Conservation (phyloP, 73 alveolate genomes). For the Urostyla sp. region DNA sequence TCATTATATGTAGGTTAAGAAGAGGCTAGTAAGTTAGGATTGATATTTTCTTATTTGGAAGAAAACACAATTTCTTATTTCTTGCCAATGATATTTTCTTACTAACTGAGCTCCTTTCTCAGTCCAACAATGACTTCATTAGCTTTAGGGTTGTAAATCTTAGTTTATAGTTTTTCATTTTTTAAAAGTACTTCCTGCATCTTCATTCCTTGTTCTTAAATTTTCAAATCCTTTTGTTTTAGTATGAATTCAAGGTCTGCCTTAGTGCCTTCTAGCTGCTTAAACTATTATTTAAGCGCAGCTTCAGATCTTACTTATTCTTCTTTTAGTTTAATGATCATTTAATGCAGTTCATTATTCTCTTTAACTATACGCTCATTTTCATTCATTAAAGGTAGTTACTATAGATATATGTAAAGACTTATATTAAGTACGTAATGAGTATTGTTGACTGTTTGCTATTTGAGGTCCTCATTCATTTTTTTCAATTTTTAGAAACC, state of each 20-base stretch:
- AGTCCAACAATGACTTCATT: conserved; percentile 45
- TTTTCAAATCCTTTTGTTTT: conserved; percentile 51
- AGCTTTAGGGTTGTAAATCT: conserved; percentile 48
- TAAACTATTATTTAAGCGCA: conserved; percentile 72
- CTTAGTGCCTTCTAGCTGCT: conserved; percentile 67
- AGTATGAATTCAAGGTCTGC: conserved; percentile 68
- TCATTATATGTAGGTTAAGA: background rate
- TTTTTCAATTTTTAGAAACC: conserved; percentile 94
- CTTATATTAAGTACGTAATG: background rate
- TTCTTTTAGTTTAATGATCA: conserved; percentile 92
- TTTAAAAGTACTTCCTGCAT: conserved; percentile 29
- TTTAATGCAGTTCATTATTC: conserved; percentile 94
- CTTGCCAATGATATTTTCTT: conserved; percentile 38
- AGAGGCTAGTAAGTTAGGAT: background rate
- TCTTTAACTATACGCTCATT: conserved; percentile 94
- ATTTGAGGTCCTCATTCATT: conserved; percentile 80
- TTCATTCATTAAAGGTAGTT: conserved; percentile 93
- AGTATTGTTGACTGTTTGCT: conserved; percentile 41
- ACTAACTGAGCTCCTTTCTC: conserved; percentile 16
- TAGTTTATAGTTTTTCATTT: conserved; percentile 55
- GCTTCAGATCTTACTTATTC: conserved; percentile 76
- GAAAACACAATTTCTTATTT: conserved; percentile 27
- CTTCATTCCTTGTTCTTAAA: conserved; percentile 16
- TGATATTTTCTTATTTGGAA: background rate
- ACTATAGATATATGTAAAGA: background rate